Percentiles rank a stretch among this genome's conserved stretches.
These are phyloP conservation scores for Myxozyma vanderwaltii DNA, from an alignment of 805 yeast species.

Conservation along the genomic window DNA sequence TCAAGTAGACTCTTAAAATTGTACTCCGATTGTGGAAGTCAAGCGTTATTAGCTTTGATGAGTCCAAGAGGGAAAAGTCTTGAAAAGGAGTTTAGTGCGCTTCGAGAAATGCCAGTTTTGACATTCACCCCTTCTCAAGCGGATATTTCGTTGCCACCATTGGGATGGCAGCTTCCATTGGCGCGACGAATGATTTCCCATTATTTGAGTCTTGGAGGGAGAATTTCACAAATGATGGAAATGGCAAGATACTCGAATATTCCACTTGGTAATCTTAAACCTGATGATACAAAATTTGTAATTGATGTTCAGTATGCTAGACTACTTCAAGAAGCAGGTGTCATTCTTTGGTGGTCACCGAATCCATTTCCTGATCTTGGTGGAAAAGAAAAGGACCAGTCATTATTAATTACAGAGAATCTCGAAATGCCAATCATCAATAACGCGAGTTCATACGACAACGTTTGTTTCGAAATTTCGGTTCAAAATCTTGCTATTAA, in stretches of 20 bases:
- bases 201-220: constrained; percentile 68
- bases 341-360: constrained; percentile 93
- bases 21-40: constrained; percentile 15
- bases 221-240: constrained; percentile 67
- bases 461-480: constrained; percentile 75
- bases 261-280: constrained; percentile 81
- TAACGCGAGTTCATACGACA: constrained; percentile 75
- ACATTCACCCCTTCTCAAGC: constrained; percentile 56
- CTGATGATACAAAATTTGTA: constrained; percentile 74
- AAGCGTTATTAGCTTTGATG: constrained; percentile 25
- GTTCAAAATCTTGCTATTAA: constrained; percentile 81
- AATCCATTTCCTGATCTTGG: constrained; percentile 81
- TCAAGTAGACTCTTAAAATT: constrained; percentile 9
- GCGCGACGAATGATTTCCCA: constrained; percentile 68
- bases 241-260: constrained; percentile 73
- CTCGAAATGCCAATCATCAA: constrained; percentile 72
- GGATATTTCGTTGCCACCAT: constrained; percentile 64
- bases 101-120: constrained; percentile 59
- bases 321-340: constrained; percentile 60
- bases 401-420: constrained; percentile 53
- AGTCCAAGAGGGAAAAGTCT: constrained; percentile 43
- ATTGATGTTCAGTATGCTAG: constrained; percentile 89
- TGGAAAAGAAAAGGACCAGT: constrained; percentile 69
- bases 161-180: constrained; percentile 78
- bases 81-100: constrained; percentile 49